These are phyloP conservation scores for Arthroderma sp. DNA, from an alignment of 2,329 filamentous ascomycete genomes.

Conservation along the genomic window DNA sequence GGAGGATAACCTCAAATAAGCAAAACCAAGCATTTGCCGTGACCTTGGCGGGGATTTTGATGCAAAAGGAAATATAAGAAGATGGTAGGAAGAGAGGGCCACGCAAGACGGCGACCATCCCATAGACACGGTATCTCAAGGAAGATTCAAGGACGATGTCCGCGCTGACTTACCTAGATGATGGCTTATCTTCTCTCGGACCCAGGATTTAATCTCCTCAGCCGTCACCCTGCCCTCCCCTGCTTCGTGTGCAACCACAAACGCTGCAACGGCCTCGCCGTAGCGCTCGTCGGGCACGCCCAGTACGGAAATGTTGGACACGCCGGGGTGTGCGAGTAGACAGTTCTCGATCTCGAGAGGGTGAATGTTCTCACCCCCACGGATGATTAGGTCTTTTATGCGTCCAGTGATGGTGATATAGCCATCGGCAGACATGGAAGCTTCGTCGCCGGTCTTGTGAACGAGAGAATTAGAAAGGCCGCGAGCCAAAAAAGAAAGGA, in stretches of 20 bases:
- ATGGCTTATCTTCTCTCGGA: slow-evolving; percentile 56
- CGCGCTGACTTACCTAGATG: slow-evolving; percentile 44
- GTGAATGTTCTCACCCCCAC: slow-evolving; percentile 91
- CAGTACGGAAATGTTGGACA: slow-evolving; percentile 70
- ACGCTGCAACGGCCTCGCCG: slow-evolving; percentile 78
- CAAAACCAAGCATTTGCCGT: slow-evolving; percentile 16
- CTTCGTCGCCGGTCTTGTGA: slow-evolving; percentile 75
- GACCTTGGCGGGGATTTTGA: slow-evolving; percentile 10
- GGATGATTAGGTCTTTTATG: slow-evolving; percentile 92
- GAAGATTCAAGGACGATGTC: not conserved
- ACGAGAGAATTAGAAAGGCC: not conserved
- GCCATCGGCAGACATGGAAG: slow-evolving; percentile 66
- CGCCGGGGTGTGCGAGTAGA: slow-evolving; percentile 56
- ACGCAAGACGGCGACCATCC: not conserved
- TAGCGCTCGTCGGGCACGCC: slow-evolving; percentile 71
- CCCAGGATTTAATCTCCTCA: slow-evolving; percentile 58
- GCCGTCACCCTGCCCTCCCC: slow-evolving; percentile 36
- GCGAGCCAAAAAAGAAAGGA: not conserved
- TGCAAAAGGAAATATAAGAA: not conserved
- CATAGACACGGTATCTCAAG: not conserved
- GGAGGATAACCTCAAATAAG: slow-evolving; percentile 2
- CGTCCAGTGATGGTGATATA: slow-evolving; percentile 81
- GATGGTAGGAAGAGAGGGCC: not conserved
- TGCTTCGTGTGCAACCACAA: slow-evolving; percentile 49
- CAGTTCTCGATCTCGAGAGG: slow-evolving; percentile 87